These are phyloP conservation scores for Colletotrichum ledebouriae DNA, from an alignment of 2,329 filamentous ascomycete genomes.

Conservation along the genomic window DNA sequence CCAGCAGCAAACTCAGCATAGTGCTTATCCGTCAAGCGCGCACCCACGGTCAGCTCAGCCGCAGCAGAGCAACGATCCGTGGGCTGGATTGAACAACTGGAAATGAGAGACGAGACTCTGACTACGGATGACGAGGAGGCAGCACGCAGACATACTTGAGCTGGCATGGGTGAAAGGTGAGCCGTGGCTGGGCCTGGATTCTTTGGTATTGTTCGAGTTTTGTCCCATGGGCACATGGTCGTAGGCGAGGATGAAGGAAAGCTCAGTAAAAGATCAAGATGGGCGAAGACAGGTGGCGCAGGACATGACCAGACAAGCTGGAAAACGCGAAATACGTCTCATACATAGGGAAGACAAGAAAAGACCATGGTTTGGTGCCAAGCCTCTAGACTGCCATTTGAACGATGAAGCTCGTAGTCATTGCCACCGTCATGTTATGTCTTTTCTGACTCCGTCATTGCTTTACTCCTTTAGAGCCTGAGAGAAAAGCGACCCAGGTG, in stretches of 20 bases:
- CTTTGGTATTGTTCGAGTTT: conserved; percentile 18
- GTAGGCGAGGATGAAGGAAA: neutral
- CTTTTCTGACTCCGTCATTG: no score
- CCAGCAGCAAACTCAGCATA: conserved; percentile 50
- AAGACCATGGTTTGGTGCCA: no score
- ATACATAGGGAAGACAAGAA: no score
- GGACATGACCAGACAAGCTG: no score
- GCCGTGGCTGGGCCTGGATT: conserved; percentile 30
- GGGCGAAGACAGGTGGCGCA: neutral
- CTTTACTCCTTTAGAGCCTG: no score
- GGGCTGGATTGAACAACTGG: conserved; percentile 67
- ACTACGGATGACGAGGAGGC: neutral
- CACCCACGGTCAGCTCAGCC: conserved; percentile 51
- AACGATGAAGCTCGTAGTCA: no score
- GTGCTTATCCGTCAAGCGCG: conserved; percentile 47
- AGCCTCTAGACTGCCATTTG: no score
- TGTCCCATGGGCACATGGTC: neutral
- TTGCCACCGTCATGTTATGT: no score
- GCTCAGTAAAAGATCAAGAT: neutral
- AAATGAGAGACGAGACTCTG: conserved; percentile 52
- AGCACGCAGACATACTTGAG: neutral
- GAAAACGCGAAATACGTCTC: no score
- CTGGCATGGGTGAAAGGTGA: neutral
- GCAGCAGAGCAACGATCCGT: conserved; percentile 62
- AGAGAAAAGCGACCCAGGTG: no score